A percentile compares a stretch with the other conserved stretches of the same genome.
These are phyloP conservation scores for Backusella luteola DNA, from an alignment of 192 early-diverging fungal species.

Conservation along the genomic window DNA sequence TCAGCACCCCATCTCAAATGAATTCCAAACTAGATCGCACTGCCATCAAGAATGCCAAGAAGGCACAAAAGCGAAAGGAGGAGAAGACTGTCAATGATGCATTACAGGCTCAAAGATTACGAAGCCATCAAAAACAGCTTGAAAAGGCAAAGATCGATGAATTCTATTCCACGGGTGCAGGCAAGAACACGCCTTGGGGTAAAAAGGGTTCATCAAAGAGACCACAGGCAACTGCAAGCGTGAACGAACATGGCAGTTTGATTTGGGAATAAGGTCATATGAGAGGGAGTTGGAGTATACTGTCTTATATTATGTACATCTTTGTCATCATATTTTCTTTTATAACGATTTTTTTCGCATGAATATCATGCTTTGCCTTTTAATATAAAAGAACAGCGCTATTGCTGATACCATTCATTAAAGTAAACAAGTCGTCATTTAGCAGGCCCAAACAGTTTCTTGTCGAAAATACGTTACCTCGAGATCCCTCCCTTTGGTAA, in stretches of 20 bases:
- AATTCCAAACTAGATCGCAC: not conserved
- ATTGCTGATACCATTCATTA: not conserved
- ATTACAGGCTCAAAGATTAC: constrained; percentile 54
- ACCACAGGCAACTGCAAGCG: constrained; percentile 27
- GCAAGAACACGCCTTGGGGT: constrained; percentile 43
- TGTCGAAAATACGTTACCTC: not conserved
- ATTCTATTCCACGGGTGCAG: constrained; percentile 39
- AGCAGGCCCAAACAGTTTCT: not conserved
- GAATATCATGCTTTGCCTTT: not conserved
- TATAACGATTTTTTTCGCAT: not conserved
- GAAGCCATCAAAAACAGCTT: constrained; percentile 54
- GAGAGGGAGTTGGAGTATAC: not conserved
- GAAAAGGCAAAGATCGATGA: constrained; percentile 41
- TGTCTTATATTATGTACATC: not conserved
- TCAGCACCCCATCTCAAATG: not conserved
- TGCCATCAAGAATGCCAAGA: not conserved
- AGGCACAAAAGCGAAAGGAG: constrained; percentile 55
- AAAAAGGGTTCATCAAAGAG: constrained; percentile 26
- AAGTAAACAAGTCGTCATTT: not conserved
- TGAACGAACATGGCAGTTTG: constrained; percentile 39
- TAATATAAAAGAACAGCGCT: not conserved
- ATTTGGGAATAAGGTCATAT: constrained; percentile 37
- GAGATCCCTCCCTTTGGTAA: not conserved
- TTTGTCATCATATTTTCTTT: not conserved
- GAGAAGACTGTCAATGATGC: constrained; percentile 46